Conservation (phyloP, 1,284 basidiomycete genomes). For the Xanthoconium separans region DNA sequence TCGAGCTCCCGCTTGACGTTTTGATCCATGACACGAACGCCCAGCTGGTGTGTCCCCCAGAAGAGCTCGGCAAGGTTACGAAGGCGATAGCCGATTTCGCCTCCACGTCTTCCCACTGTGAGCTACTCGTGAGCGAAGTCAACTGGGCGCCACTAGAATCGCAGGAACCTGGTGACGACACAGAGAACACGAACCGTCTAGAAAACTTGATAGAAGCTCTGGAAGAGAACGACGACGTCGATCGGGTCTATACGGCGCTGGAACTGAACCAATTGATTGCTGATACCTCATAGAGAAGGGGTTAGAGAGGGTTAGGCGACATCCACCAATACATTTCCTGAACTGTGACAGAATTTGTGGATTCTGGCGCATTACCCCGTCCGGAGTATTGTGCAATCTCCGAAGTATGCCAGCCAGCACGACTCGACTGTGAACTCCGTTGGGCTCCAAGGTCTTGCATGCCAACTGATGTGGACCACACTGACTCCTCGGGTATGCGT, state of each 20-base stretch:
- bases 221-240: constrained; percentile 62
- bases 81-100: constrained; percentile 39
- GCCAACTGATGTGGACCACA: background rate
- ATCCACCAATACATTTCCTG: background rate
- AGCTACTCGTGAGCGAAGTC: constrained; percentile 55
- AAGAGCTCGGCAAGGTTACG: constrained; percentile 45
- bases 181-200: constrained; percentile 39
- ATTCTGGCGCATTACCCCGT: background rate
- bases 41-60: constrained; percentile 58
- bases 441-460: background rate
- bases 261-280: constrained; percentile 33
- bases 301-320: constrained; percentile 1
- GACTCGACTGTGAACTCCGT: background rate
- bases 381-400: background rate
- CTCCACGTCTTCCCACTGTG: constrained; percentile 30
- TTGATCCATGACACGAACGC: background rate
- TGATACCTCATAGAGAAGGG: constrained; percentile 18
- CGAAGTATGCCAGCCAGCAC: background rate
- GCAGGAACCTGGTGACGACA: constrained; percentile 36
- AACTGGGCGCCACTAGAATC: constrained; percentile 53
- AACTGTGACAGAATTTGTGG: no score
- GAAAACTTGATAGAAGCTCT: constrained; percentile 52
- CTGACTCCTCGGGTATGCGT: constrained; percentile 7
- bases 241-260: constrained; percentile 61
- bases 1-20: background rate